A percentile compares a stretch with the other conserved stretches of the same genome.
Conservation (phyloP, 345 rosid species). For the Salix suchowensis region DNA sequence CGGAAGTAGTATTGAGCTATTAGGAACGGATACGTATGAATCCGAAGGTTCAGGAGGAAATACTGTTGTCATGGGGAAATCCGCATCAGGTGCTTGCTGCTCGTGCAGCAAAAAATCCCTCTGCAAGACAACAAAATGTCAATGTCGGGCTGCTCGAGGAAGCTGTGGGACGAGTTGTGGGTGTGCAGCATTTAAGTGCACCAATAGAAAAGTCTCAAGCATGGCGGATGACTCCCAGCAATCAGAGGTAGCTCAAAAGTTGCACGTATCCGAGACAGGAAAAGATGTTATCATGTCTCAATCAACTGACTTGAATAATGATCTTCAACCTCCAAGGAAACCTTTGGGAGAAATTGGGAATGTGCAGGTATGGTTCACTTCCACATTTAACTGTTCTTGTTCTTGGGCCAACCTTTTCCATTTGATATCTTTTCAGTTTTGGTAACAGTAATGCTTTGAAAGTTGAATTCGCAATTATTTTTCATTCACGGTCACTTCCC, state of each 20-base stretch:
- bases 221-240: constrained; percentile 9
- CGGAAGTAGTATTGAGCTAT: constrained; percentile 30
- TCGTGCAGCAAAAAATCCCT: constrained; percentile 26
- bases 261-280: neutral
- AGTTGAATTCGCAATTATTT: too few species aligned
- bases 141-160: constrained; percentile 22
- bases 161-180: constrained; percentile 20
- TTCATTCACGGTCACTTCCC: too few species aligned
- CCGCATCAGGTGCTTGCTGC: constrained; percentile 13
- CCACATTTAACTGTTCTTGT: neutral
- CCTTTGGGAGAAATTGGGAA: constrained; percentile 21
- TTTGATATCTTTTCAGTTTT: neutral
- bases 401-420: neutral
- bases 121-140: constrained; percentile 28
- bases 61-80: neutral
- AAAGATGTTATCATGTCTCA: neutral
- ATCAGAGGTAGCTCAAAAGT: neutral
- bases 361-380: constrained; percentile 9
- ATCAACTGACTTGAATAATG: constrained; percentile 7
- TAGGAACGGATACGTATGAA: constrained; percentile 4
- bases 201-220: constrained; percentile 7
- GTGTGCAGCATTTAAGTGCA: constrained; percentile 23
- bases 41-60: constrained; percentile 9
- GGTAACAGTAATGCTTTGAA: too few species aligned
- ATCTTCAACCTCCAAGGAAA: constrained; percentile 4